phyloP scores from a whole-genome alignment of 1,139 yeast genomes.

The Debaryomycetaceae sp. region DNA sequence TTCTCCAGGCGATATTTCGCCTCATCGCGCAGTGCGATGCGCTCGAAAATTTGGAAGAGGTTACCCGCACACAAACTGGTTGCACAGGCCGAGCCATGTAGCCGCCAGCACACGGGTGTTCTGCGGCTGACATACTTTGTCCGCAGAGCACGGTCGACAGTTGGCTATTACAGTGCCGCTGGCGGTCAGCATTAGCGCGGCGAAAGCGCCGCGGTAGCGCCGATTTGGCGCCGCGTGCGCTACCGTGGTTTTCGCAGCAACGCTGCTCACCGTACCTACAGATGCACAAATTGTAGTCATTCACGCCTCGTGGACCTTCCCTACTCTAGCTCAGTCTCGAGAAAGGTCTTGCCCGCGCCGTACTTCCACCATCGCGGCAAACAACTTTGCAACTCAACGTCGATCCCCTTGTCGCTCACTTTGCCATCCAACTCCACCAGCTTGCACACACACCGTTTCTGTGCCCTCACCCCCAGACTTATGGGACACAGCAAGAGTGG shows the following conservation, averaged over 20 bases:
- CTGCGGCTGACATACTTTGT: too few species aligned
- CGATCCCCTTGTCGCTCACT: conserved; percentile 41
- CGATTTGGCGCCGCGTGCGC: too few species aligned
- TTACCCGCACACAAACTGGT: conserved; percentile 5
- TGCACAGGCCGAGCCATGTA: too few species aligned
- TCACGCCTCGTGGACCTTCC: neutral
- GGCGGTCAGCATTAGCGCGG: too few species aligned
- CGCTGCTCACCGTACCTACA: too few species aligned
- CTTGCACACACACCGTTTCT: conserved; percentile 69
- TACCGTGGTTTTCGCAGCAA: too few species aligned
- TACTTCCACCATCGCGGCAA: conserved; percentile 82
- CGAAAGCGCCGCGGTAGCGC: too few species aligned
- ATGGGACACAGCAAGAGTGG: conserved; percentile 85
- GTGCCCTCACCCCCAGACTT: conserved; percentile 42
- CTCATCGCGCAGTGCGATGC: conserved; percentile 3
- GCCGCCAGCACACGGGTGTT: too few species aligned
- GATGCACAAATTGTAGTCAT: neutral
- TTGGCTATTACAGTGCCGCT: too few species aligned
- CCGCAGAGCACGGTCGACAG: too few species aligned
- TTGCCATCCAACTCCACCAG: conserved; percentile 34
- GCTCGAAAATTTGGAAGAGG: too few species aligned
- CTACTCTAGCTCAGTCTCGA: conserved; percentile 17
- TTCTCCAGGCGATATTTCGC: conserved; percentile 1
- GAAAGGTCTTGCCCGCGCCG: conserved; percentile 52
- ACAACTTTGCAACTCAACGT: conserved; percentile 64